Base-by-base conservation (phyloP, 768 basidiomycete species). In the Mycena haematopus region DNA sequence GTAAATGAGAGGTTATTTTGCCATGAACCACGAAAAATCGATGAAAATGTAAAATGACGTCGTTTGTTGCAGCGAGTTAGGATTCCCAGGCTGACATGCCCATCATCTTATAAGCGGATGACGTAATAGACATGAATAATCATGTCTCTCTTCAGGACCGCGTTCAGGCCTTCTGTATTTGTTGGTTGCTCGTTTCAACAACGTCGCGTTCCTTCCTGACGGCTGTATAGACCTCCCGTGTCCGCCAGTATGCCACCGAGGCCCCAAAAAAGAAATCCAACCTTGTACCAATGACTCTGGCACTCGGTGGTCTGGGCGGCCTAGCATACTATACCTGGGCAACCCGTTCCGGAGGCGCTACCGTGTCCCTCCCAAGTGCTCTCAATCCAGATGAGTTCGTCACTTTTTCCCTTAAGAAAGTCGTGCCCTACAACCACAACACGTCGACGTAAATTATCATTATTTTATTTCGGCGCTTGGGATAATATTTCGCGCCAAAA, bases 391-490 rank as follows among this genome's bases (percentile, higher is more conserved):
- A 91, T 60, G 86, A 88, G 66, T 93, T 89, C 70, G 75, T 87
- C 52, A 86, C 93, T 73, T 90, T 97, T 76, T 88, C 87, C 73
- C 86, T 99, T 70, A 91, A 91, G 75, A 86, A 87, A 71, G 75
- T 93, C 62, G 78, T 87, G 62, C 89, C 89, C 0, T 97, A 96
- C 82, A 99, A 97, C 84, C 91, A 98, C 84, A 97, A 99, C 78
- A 91, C 94, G 15, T 81, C 92, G 33, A 86, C 84, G 87, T 95
- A 40, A 38, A 58, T 61, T 66, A 50, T 52, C 49, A n/a, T 52
- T 44, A 33, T 3, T 42, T n/a, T 49, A 33, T 13, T 33, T 17
- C 19, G n/a, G 5, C 19, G 5, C 40, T 17, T 27, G 52, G 24
- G 24, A 24, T 55, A 38, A 36, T 52, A 55, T 31, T 31, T 31